These are phyloP conservation scores for Symmetrospora coprosmae DNA, from an alignment of 768 basidiomycete genomes.

Conservation along the genomic window DNA sequence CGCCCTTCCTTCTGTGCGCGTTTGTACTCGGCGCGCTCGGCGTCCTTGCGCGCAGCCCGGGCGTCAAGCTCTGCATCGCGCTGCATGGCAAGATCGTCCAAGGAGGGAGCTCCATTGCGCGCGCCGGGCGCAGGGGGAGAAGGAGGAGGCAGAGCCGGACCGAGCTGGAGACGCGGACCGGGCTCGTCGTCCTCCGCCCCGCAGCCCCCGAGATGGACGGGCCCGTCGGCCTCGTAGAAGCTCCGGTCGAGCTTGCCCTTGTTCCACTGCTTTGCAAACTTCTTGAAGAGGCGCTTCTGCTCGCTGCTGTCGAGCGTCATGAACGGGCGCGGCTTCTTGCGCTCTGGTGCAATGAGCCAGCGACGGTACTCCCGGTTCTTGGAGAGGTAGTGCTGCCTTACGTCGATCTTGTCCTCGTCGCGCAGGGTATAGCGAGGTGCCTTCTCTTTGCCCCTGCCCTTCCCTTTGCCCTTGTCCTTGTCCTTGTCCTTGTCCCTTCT, in stretches of 20 bases:
- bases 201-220: too few species aligned
- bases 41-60: neutral
- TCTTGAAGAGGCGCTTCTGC: conserved; percentile 16
- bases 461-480: conserved; percentile 1
- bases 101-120: too few species aligned
- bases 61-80: conserved; percentile 9
- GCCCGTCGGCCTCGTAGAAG: conserved; percentile 8
- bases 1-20: neutral
- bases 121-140: too few species aligned
- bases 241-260: conserved; percentile 6
- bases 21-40: neutral
- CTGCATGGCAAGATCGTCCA: conserved; percentile 4
- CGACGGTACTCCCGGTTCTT: conserved; percentile 10
- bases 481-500: too few species aligned
- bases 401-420: neutral
- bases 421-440: neutral
- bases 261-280: conserved; percentile 17
- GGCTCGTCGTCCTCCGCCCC: too few species aligned
- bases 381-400: neutral
- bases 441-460: neutral
- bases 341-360: conserved; percentile 10
- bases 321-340: conserved; percentile 1
- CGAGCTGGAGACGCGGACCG: too few species aligned
- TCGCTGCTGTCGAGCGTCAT: neutral
- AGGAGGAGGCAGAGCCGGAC: too few species aligned